Base-by-base conservation (phyloP, 2,329 filamentous ascomycete genomes). In the Bretziella fagacearum region DNA sequence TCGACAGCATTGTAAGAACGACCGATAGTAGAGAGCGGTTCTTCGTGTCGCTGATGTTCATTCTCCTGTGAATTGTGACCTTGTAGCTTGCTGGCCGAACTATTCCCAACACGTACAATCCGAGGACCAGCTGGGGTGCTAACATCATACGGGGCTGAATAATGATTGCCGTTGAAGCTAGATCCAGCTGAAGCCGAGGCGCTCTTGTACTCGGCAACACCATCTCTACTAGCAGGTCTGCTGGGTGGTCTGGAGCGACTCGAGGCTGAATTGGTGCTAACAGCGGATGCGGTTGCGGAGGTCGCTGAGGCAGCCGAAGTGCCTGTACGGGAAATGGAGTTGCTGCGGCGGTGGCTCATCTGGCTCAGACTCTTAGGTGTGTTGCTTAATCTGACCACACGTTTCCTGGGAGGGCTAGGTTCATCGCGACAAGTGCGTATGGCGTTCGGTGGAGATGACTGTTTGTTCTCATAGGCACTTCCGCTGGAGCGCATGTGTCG, bases 371-470 rank as follows among this genome's bases (percentile, higher is more conserved):
- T 66, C 43, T 66, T 64, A 20, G 70, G 64, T 1, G 67, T 65
- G 48, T 66, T 66, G 57, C 71, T 75, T 15, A 77, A 60, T 11
- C 73, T 67, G 13, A 77, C 71, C 25, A 77, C 69, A 33, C 73
- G 63, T 56, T 74, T 76, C 52, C 72, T 64, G 2, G 65, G 62
- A 0, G 73, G 73, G 53, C 71, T 75, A 46, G 60, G 62, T 33
- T 73, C 70, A 39, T 64, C 62, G 44, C 65, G 70, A 43, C 60
- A 62, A 1, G 61, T 41, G 23, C 35, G 32, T n/a, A 58, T 1
- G 70, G 69, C 15, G 68, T 73, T 2, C 6, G 66, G 66, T 1
- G 64, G 49, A 2, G 49, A 51, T 18, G 60, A 39, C 58, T 61
- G 15, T 47, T 46, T 15, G 63, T 62, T 26, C 53, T 51, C 2